Base-by-base conservation (phyloP, 2,329 filamentous ascomycete species). In the Camillea tinctor region DNA sequence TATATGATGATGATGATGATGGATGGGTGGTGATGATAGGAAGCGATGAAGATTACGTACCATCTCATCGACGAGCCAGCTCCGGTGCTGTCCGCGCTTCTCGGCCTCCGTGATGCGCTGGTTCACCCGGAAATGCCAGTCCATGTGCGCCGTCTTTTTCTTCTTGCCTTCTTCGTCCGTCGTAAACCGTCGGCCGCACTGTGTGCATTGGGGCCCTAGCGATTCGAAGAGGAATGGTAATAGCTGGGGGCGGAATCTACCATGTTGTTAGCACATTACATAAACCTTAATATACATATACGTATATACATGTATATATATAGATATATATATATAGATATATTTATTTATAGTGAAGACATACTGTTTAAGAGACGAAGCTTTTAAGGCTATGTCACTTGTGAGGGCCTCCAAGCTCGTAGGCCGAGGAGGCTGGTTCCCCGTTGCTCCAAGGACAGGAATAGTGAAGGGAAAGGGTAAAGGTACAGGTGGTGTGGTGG, bases 121-220 rank as follows among this genome's bases (percentile, higher is more conserved):
- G 71, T 97, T 94, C 22, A 94, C 93, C 59, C 90, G 88, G 78
- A 99, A 99, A 76, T 99, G 95, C 95, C 95, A 99, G 76, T 99
- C 95, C 81, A 99, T 88, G 73, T 99, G 95, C 2, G 89, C 87
- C 22, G 89, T 91, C 79, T 98, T 98, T 79, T 90, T 91, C 72
- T 89, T 88, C 69, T 87, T 90, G 13, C 94, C 94, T 65, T 91
- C 87, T 13, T 88, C 86, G 54, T 91, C 91, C 4, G 85, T 85
- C 57, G 84, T 84, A 74, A 99, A 99, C 1, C 95, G 88, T 61
- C 93, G 86, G 22, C 94, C 95, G 73, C 95, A 99, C 60, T 94
- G 94, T 13, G 89, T 91, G 74, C 95, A 99, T 59, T 93, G 91
- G 60, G 93, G 91, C 0, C 94, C 91, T 48, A 92, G 85, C 20